Percentiles rank a stretch among this genome's conserved stretches.
phyloP scores from a whole-genome alignment of 306 rosid genomes.

The Cyclanthera cordifolia region DNA sequence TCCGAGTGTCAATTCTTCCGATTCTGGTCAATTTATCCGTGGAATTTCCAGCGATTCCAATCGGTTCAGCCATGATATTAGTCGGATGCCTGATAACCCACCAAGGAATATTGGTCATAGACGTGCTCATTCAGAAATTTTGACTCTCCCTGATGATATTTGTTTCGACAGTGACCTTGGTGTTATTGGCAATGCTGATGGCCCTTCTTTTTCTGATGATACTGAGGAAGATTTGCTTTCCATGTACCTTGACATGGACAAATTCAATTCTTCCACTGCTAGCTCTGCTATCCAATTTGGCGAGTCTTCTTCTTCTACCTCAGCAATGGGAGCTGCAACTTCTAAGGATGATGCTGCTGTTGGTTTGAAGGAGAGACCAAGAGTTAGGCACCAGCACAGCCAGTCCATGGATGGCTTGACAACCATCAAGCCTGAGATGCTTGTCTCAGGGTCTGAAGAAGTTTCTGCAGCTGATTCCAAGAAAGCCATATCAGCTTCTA shows the following conservation, averaged over 20 bases:
- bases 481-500: slow-evolving; percentile 75
- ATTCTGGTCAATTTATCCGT: slow-evolving; percentile 43
- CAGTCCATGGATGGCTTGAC: slow-evolving; percentile 96
- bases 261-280: slow-evolving; percentile 73
- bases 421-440: slow-evolving; percentile 64
- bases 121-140: slow-evolving; percentile 88
- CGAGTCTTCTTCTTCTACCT: slow-evolving; percentile 30
- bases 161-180: slow-evolving; percentile 93
- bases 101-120: slow-evolving; percentile 77
- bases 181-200: slow-evolving; percentile 80
- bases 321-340: slow-evolving; percentile 25
- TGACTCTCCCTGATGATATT: slow-evolving; percentile 84
- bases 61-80: slow-evolving; percentile 84
- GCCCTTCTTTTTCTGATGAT: slow-evolving; percentile 80
- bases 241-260: slow-evolving; percentile 92
- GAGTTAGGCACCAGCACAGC: slow-evolving; percentile 92
- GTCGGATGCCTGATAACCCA: slow-evolving; percentile 85
- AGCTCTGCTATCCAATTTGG: slow-evolving; percentile 56
- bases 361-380: slow-evolving; percentile 52
- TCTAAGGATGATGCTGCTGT: slow-evolving; percentile 31
- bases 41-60: slow-evolving; percentile 36
- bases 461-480: slow-evolving; percentile 54
- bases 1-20: slow-evolving; percentile 38
- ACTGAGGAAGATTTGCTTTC: slow-evolving; percentile 87
- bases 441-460: slow-evolving; percentile 67